phyloP scores from a whole-genome alignment of 2,329 filamentous ascomycete genomes.

The Rhinocladiella similis region DNA sequence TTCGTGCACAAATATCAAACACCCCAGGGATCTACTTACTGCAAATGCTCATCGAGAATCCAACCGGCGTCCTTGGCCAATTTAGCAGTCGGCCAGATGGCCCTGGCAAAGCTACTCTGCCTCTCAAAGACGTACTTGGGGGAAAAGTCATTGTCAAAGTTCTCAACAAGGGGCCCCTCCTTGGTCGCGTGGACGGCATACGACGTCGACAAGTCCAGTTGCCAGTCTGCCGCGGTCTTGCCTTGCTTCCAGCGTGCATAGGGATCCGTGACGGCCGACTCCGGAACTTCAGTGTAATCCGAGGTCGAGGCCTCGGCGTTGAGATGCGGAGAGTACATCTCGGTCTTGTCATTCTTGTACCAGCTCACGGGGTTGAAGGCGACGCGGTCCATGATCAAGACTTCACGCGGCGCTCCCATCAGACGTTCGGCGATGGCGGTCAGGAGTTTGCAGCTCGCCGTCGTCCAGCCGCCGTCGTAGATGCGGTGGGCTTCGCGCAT shows the following conservation, averaged over 20 bases:
- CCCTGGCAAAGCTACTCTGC: background rate
- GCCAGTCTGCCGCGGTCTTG: background rate
- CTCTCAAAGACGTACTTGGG: background rate
- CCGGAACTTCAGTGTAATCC: too few species aligned
- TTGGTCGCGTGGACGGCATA: background rate
- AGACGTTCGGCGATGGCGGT: conserved; percentile 31
- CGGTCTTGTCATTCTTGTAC: background rate
- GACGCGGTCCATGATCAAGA: conserved; percentile 30
- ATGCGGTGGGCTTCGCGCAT: background rate
- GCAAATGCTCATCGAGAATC: too few species aligned
- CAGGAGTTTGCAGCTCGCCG: conserved; percentile 27
- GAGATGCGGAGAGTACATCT: background rate
- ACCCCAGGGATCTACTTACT: too few species aligned
- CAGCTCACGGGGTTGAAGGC: conserved; percentile 28
- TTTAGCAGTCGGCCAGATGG: background rate
- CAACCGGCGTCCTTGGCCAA: too few species aligned
- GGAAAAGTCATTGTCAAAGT: background rate
- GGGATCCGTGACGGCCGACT: too few species aligned
- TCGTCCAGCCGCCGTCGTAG: conserved; percentile 29
- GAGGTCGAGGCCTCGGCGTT: background rate
- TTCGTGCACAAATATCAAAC: too few species aligned
- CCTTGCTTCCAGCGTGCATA: too few species aligned
- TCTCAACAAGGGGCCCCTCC: background rate
- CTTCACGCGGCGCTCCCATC: conserved; percentile 27
- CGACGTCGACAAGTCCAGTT: background rate